Conservation (phyloP, 2,329 filamentous ascomycete genomes). For the Paecilomyces fulvus region DNA sequence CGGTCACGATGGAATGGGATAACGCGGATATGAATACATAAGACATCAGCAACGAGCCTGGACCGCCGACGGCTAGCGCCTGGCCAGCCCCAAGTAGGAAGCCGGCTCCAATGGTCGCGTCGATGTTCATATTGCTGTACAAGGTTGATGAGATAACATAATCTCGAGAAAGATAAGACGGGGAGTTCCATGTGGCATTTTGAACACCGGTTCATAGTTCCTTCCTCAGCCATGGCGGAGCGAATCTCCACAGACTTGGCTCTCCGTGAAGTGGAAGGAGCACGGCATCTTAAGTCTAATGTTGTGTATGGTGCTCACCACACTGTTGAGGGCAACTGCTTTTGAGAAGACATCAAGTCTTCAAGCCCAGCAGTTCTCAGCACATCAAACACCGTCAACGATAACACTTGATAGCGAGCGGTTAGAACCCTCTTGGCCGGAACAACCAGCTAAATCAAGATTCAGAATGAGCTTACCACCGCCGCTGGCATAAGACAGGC, state of each 20-base stretch:
- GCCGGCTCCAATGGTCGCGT: constrained; percentile 50
- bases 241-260: neutral
- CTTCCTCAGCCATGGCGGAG: neutral
- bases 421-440: no score
- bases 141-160: neutral
- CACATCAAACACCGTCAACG: no score
- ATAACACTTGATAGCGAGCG: no score
- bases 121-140: constrained; percentile 42
- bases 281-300: neutral
- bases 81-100: constrained; percentile 48
- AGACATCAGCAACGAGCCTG: constrained; percentile 44
- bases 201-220: neutral
- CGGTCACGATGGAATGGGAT: constrained; percentile 42
- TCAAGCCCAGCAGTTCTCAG: no score
- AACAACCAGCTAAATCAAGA: no score
- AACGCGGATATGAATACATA: constrained; percentile 43
- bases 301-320: neutral
- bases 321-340: neutral
- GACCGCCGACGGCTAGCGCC: constrained; percentile 45
- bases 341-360: neutral
- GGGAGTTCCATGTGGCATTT: neutral
- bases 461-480: no score
- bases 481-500: neutral
- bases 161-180: neutral
- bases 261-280: neutral